A percentile compares a stretch with the other conserved stretches of the same genome.
Conservation (phyloP, 2,329 filamentous ascomycete genomes). For the Pseudogymnoascus sp. region DNA sequence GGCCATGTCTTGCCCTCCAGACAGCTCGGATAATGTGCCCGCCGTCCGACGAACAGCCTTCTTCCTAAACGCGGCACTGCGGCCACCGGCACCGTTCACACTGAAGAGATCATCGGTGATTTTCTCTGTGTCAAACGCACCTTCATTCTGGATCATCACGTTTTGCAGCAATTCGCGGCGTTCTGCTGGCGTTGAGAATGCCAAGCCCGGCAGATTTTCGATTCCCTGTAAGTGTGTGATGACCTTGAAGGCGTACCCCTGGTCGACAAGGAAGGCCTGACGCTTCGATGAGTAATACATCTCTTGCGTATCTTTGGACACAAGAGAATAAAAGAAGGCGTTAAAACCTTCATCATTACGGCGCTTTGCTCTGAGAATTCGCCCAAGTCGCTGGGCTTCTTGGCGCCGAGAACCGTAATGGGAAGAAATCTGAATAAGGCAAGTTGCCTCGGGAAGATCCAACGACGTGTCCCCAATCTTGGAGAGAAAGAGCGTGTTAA, state of each 20-base stretch:
- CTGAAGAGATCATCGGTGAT: conserved; percentile 62
- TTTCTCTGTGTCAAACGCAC: conserved; percentile 62
- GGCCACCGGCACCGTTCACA: conserved; percentile 28
- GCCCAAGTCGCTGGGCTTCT: conserved; percentile 86
- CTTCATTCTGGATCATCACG: conserved; percentile 81
- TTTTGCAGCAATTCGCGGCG: conserved; percentile 81
- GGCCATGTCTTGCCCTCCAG: conserved; percentile 95
- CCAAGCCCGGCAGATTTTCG: conserved; percentile 71
- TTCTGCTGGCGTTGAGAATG: conserved; percentile 71
- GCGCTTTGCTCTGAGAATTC: conserved; percentile 89
- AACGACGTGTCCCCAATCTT: conserved; percentile 99
- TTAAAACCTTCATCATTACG: conserved; percentile 98
- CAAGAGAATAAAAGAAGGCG: conserved; percentile 96
- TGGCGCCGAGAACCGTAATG: conserved; percentile 96
- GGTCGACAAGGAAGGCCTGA: conserved; percentile 94
- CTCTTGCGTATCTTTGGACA: conserved; percentile 94
- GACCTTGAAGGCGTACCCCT: conserved; percentile 98
- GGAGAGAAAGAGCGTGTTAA: conserved; percentile 90
- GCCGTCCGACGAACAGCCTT: conserved; percentile 67
- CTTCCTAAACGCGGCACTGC: conserved; percentile 40
- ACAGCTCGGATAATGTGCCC: conserved; percentile 76
- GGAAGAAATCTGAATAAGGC: conserved; percentile 92
- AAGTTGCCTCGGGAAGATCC: conserved; percentile 91
- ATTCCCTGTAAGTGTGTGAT: conserved; percentile 94
- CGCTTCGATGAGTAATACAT: conserved; percentile 97